A percentile compares a stretch with the other conserved stretches of the same genome.
phyloP scores from a whole-genome alignment of 768 basidiomycete species.

The Agrocybe chaxingu region DNA sequence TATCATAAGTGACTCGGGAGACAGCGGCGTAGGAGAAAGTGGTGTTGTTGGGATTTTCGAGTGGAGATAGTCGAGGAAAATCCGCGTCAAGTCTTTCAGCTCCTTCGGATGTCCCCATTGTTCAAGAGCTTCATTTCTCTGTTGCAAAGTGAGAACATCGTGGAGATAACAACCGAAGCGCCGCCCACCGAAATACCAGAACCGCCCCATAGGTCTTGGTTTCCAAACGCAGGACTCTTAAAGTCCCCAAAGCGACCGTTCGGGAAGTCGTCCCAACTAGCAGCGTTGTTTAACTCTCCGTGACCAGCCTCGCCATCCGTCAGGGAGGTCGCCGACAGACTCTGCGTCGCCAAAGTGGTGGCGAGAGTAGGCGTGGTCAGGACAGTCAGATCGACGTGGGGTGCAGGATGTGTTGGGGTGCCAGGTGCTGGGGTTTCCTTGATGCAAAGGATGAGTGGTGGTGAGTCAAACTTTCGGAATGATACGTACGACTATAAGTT shows the following conservation, averaged over 20 bases:
- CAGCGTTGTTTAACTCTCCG: slow-evolving; percentile 73
- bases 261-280: slow-evolving; percentile 94
- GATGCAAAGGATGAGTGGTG: slow-evolving; percentile 4
- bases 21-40: slow-evolving; percentile 82
- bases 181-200: slow-evolving; percentile 52
- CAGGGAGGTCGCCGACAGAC: slow-evolving; percentile 46
- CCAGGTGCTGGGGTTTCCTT: slow-evolving; percentile 36
- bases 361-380: slow-evolving; percentile 66
- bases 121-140: slow-evolving; percentile 61
- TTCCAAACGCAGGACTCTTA: slow-evolving; percentile 94
- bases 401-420: slow-evolving; percentile 22
- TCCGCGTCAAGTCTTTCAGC: slow-evolving; percentile 63
- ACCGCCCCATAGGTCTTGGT: slow-evolving; percentile 75
- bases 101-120: slow-evolving; percentile 77
- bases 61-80: slow-evolving; percentile 81
- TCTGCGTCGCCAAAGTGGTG: slow-evolving; percentile 55
- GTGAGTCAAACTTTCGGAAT: background rate
- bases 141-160: background rate
- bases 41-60: slow-evolving; percentile 76
- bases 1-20: slow-evolving; percentile 78
- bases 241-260: slow-evolving; percentile 98
- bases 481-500: slow-evolving; percentile 59
- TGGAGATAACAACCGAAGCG: background rate
- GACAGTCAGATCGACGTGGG: slow-evolving; percentile 31
- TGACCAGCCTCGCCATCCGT: slow-evolving; percentile 58